phyloP scores from a whole-genome alignment of 805 yeast species.

The Candida dajiaensis region DNA sequence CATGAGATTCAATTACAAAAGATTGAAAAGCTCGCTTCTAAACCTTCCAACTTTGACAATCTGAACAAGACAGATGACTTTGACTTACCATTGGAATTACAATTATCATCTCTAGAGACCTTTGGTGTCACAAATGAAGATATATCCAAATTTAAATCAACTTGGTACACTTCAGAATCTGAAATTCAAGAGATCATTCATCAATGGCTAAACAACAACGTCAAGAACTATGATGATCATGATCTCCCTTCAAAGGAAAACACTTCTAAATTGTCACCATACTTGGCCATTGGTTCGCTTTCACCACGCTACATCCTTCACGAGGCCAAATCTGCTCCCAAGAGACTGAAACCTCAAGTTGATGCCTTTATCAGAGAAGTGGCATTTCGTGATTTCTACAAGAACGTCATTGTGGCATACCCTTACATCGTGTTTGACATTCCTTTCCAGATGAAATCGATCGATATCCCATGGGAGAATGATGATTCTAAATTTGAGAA shows the following conservation, averaged over 20 bases:
- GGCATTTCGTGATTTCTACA: slow-evolving; percentile 55
- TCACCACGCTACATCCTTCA: slow-evolving; percentile 32
- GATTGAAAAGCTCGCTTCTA: background rate
- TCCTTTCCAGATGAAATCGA: slow-evolving; percentile 40
- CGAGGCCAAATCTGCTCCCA: slow-evolving; percentile 26
- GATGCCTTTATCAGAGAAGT: slow-evolving; percentile 46
- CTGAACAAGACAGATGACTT: slow-evolving; percentile 11
- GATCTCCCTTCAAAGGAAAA: slow-evolving; percentile 14
- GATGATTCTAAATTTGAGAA: slow-evolving; percentile 34
- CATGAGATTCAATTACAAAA: slow-evolving; percentile 3
- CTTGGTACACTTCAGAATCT: background rate
- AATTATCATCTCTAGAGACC: slow-evolving; percentile 8
- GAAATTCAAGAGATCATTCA: background rate
- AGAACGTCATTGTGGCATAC: slow-evolving; percentile 41
- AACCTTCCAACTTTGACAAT: background rate
- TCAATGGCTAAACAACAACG: slow-evolving; percentile 3
- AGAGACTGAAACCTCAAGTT: slow-evolving; percentile 21
- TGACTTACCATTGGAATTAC: slow-evolving; percentile 17
- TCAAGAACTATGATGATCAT: slow-evolving; percentile 1
- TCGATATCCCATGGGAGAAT: slow-evolving; percentile 38
- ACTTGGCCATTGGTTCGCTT: slow-evolving; percentile 41
- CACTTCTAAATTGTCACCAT: slow-evolving; percentile 39
- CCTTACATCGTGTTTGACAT: slow-evolving; percentile 45
- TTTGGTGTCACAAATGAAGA: slow-evolving; percentile 1
- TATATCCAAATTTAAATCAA: background rate